Percentiles rank a stretch among this genome's conserved stretches.
Evolutionary conservation across 306 rosid species (phyloP).

Genomic region (Begonia fuchsioides): DNA sequence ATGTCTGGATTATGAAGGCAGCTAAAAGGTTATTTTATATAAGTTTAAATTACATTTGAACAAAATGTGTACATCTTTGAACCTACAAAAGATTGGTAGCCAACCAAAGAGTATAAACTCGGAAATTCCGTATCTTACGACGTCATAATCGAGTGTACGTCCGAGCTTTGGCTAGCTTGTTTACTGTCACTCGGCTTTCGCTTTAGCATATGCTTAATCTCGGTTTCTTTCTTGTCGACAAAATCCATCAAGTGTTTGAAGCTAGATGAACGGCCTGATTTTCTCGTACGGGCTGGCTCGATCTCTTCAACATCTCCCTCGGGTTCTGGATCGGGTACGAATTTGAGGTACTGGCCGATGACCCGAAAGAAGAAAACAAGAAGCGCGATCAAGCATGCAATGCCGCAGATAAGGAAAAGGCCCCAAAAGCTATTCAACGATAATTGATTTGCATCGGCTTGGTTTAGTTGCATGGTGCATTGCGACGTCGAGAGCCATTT

Average conservation of each 20-base stretch:
- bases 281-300: constrained; percentile 18
- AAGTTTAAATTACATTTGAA: too few species aligned
- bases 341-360: constrained; percentile 34
- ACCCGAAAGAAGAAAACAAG: constrained; percentile 34
- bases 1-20: too few species aligned
- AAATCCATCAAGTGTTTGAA: constrained; percentile 33
- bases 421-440: constrained; percentile 81
- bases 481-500: constrained; percentile 43
- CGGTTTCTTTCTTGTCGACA: constrained; percentile 54
- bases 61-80: too few species aligned
- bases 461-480: constrained; percentile 21
- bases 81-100: too few species aligned
- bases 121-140: not conserved
- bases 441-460: constrained; percentile 24
- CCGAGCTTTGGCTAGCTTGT: constrained; percentile 20
- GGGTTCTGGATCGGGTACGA: constrained; percentile 17
- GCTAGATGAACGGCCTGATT: constrained; percentile 24
- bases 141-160: constrained; percentile 7
- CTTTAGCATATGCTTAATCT: constrained; percentile 40
- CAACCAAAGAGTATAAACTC: too few species aligned
- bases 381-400: constrained; percentile 38
- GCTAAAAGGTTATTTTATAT: too few species aligned
- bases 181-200: constrained; percentile 24
- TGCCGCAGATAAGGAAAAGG: constrained; percentile 51
- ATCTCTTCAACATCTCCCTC: constrained; percentile 21